A percentile compares a stretch with the other conserved stretches of the same genome.
phyloP scores from a whole-genome alignment of 176 grass and related monocot species.

The Cenchrus americanus region DNA sequence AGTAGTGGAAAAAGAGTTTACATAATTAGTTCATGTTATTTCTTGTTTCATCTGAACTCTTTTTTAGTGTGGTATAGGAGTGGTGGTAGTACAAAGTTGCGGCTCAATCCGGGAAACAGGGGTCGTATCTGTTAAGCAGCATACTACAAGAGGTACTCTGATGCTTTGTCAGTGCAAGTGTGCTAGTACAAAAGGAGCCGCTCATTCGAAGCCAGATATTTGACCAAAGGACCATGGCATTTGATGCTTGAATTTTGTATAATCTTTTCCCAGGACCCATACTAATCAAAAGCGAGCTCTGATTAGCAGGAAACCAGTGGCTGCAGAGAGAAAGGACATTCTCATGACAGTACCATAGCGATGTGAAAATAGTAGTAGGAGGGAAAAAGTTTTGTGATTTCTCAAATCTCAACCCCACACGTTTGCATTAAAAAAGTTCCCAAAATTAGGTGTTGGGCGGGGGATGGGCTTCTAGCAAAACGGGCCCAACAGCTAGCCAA shows the following conservation, averaged over 20 bases:
- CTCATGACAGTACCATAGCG: neutral
- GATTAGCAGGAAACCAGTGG: neutral
- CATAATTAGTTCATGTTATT: too few species aligned
- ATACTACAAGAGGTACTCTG: neutral
- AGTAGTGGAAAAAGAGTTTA: neutral
- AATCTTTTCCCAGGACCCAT: neutral
- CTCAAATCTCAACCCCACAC: neutral
- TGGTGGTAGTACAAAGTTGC: neutral
- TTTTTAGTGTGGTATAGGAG: neutral
- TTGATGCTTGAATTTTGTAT: neutral
- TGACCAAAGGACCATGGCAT: neutral
- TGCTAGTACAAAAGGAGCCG: neutral
- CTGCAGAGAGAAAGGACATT: neutral
- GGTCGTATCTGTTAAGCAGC: constrained; percentile 19
- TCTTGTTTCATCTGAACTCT: constrained; percentile 3
- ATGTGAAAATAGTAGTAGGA: neutral
- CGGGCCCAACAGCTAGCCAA: neutral
- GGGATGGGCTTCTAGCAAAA: constrained; percentile 16
- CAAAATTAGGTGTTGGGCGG: neutral
- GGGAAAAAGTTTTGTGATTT: neutral
- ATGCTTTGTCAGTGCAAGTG: constrained; percentile 1
- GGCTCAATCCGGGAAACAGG: constrained; percentile 6
- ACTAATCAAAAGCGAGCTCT: neutral
- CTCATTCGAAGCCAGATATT: neutral
- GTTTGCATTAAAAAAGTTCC: neutral